phyloP scores from a whole-genome alignment of 78 protist species.

The Mastigamoeba balamuthi region DNA sequence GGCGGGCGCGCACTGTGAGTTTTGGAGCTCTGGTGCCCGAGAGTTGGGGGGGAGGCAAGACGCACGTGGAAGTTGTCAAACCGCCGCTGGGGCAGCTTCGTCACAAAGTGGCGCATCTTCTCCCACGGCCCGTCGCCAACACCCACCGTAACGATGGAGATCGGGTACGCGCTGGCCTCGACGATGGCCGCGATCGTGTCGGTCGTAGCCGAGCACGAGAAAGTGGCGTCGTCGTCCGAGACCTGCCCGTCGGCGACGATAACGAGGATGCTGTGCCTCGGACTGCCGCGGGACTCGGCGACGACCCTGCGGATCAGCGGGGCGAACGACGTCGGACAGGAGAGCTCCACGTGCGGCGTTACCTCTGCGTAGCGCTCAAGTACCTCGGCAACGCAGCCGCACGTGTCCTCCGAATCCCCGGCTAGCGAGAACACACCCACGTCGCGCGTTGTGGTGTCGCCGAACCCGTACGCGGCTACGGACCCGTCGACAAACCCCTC shows the following conservation, averaged over 20 bases:
- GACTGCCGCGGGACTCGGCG: too few relatives aligned
- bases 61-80: too few relatives aligned
- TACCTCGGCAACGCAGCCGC: constrained; percentile 25
- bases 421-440: constrained; percentile 30
- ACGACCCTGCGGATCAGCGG: too few relatives aligned
- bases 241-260: constrained; percentile 49
- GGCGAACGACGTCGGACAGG: constrained; percentile 72
- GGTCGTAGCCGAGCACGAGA: constrained; percentile 15
- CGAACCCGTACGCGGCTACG: constrained; percentile 47
- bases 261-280: constrained; percentile 24
- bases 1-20: too few relatives aligned
- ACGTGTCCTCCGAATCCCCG: constrained; percentile 24
- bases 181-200: constrained; percentile 41
- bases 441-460: constrained; percentile 35
- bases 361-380: constrained; percentile 39
- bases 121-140: constrained; percentile 64
- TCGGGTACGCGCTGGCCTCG: constrained; percentile 44
- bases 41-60: too few relatives aligned
- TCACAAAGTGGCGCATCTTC: too few relatives aligned
- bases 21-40: too few relatives aligned
- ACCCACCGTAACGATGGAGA: constrained; percentile 44
- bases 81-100: too few relatives aligned
- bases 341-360: constrained; percentile 36
- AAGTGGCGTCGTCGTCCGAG: too few relatives aligned
- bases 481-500: constrained; percentile 54